Base-by-base conservation (phyloP, 768 basidiomycete species). In the Leccinellum luteum region DNA sequence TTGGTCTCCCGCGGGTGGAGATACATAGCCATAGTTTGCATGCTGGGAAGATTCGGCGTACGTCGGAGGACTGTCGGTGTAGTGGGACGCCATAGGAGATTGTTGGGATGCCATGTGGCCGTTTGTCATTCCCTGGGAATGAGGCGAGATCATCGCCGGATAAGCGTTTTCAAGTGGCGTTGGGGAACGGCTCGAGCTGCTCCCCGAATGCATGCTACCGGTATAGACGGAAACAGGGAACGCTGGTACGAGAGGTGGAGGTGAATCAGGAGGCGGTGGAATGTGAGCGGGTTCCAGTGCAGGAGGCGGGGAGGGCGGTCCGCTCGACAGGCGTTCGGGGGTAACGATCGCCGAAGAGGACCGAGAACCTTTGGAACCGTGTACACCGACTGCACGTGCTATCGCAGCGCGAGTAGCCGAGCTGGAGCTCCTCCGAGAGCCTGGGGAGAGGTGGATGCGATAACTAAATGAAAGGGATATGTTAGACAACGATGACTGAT, bases 401-500 rank as follows among this genome's bases (percentile, higher is more conserved):
- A 81, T 79, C 12, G 83, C 80, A n/a, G 83, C 81, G 41, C 87
- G 80, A 2, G 84, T 81, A 25, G 78, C 76, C 12, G 78, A 72
- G 65, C 72, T 74, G 0, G 87, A 85, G 66, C 78, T 84, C 49
- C 89, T 75, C 30, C 89, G 81, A 0, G 89, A 91, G 51, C 90
- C 87, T 0, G 90, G 90, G 1, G 89, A 90, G 21, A 91, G 77
- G 67, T 91, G 89, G 61, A 91, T 90, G 19, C 89, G 86, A 66
- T 90, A 91, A 64, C 89, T 91, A 45, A 56, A 64, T 31, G 17
- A 55, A 55, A 67, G 57, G 27, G 49, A 60, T 19, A 28, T 28
- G 38, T 54, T 60, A 54, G 41, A 38, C 31, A 32, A 34, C 19
- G 19, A 19, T 41, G 38, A 41, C 17, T 9, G 38, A 41, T 41